phyloP scores from a whole-genome alignment of 106 monocot species.

The Amphibolis antarctica region DNA sequence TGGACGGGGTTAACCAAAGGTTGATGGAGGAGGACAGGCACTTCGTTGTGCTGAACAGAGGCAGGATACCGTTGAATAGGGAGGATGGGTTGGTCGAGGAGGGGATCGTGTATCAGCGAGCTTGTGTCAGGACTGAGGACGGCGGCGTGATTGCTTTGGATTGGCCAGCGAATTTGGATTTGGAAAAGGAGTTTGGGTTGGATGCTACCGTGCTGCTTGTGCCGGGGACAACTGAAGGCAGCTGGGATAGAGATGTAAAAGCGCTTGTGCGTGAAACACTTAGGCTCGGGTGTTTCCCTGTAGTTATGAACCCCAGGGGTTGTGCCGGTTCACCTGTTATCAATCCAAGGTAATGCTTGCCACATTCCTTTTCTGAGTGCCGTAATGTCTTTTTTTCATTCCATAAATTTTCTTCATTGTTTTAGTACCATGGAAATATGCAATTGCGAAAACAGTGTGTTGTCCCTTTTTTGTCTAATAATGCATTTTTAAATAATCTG shows the following conservation, averaged over 20 bases:
- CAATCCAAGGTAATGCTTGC: slow-evolving; percentile 45
- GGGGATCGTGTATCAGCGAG: slow-evolving; percentile 54
- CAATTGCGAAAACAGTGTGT: no score
- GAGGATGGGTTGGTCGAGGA: slow-evolving; percentile 4
- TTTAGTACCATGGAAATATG: no score
- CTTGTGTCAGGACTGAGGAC: slow-evolving; percentile 61
- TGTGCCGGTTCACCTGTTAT: slow-evolving; percentile 77
- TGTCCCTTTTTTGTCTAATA: no score
- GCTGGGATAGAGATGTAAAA: slow-evolving; percentile 43
- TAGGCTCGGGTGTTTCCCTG: slow-evolving; percentile 56
- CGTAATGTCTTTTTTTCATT: no score
- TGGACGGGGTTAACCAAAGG: slow-evolving; percentile 33
- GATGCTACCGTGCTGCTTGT: slow-evolving; percentile 76
- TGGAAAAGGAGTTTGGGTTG: slow-evolving; percentile 57
- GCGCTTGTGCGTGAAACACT: slow-evolving; percentile 50
- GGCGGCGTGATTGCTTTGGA: slow-evolving; percentile 87
- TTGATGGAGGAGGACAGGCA: slow-evolving; percentile 41
- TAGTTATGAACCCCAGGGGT: slow-evolving; percentile 93
- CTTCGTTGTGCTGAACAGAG: slow-evolving; percentile 36
- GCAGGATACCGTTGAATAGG: slow-evolving; percentile 20
- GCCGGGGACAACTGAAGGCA: slow-evolving; percentile 65
- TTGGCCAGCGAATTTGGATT: slow-evolving; percentile 85
- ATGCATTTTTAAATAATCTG: no score
- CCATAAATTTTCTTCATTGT: no score
- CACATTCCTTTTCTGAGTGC: not conserved